Conservation (phyloP, 768 basidiomycete genomes). For the Tephrocybe rancida region DNA sequence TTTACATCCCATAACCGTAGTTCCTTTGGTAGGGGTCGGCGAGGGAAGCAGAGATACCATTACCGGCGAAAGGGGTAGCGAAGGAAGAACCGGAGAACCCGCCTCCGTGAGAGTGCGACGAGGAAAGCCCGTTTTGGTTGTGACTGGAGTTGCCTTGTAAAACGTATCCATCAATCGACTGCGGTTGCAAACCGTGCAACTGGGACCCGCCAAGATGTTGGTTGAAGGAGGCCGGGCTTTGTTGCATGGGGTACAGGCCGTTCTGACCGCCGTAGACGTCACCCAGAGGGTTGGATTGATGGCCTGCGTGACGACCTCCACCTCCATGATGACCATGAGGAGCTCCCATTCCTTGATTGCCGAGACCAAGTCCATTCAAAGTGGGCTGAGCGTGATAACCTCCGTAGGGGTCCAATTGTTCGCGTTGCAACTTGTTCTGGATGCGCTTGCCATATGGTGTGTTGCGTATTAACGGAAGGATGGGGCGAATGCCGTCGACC, state of each 20-base stretch:
- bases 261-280: slow-evolving; percentile 70
- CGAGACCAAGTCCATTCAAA: slow-evolving; percentile 59
- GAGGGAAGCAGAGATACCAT: slow-evolving; percentile 53
- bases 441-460: slow-evolving; percentile 99
- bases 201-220: slow-evolving; percentile 56
- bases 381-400: slow-evolving; percentile 63
- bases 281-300: slow-evolving; percentile 54
- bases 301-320: slow-evolving; percentile 57
- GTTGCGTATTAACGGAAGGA: slow-evolving; percentile 96
- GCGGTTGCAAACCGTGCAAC: slow-evolving; percentile 65
- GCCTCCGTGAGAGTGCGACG: slow-evolving; percentile 56
- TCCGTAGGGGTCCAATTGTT: slow-evolving; percentile 75
- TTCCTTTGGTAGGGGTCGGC: slow-evolving; percentile 73
- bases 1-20: slow-evolving; percentile 84
- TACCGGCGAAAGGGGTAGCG: slow-evolving; percentile 53
- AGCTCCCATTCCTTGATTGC: slow-evolving; percentile 55
- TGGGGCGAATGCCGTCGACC: slow-evolving; percentile 98
- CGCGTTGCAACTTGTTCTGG: slow-evolving; percentile 96
- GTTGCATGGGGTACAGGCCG: slow-evolving; percentile 61
- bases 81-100: slow-evolving; percentile 63
- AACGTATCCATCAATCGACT: slow-evolving; percentile 81
- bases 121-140: slow-evolving; percentile 56
- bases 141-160: slow-evolving; percentile 74
- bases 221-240: slow-evolving; percentile 55
- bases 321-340: slow-evolving; percentile 31